Percentiles rank a stretch among this genome's conserved stretches.
Evolutionary conservation across 2,329 filamentous ascomycete species (phyloP).

Genomic region (Alternaria incomplexa): DNA sequence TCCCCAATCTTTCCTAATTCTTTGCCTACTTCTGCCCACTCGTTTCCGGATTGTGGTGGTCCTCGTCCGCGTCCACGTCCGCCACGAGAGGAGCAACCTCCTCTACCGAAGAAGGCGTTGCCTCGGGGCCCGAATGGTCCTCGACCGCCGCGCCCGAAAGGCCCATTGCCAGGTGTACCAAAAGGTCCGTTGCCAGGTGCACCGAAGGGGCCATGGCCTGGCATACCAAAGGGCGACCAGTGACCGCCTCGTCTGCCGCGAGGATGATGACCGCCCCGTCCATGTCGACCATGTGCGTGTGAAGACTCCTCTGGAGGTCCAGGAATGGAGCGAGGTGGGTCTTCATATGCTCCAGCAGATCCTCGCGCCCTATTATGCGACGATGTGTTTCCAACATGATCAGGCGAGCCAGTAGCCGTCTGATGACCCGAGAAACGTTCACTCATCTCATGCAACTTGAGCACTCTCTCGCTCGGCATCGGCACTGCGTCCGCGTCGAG

Average conservation of each 20-base stretch:
- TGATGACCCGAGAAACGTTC: constrained; percentile 6
- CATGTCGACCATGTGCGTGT: not conserved
- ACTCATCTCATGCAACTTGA: constrained; percentile 25
- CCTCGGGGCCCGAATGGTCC: constrained; percentile 10
- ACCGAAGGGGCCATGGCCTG: constrained; percentile 14
- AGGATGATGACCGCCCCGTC: not conserved
- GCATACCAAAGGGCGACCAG: constrained; percentile 24
- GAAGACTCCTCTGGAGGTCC: not conserved
- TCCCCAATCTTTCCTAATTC: constrained; percentile 32
- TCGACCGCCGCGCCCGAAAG: constrained; percentile 13
- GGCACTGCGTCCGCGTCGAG: constrained; percentile 30
- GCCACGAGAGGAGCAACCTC: not conserved
- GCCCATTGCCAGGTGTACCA: constrained; percentile 13
- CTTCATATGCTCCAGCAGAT: constrained; percentile 9
- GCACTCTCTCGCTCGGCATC: constrained; percentile 16
- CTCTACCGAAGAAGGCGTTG: constrained; percentile 2
- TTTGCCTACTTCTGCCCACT: constrained; percentile 16
- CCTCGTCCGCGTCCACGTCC: constrained; percentile 4
- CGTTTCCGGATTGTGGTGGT: constrained; percentile 10
- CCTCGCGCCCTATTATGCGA: constrained; percentile 1
- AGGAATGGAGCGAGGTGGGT: constrained; percentile 36
- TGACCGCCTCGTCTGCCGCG: not conserved
- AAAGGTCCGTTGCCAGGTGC: constrained; percentile 15
- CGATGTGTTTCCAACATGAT: not conserved
- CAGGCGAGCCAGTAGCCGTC: not conserved